Conservation (phyloP, 2,329 filamentous ascomycete genomes). For the Talaromyces sp. region DNA sequence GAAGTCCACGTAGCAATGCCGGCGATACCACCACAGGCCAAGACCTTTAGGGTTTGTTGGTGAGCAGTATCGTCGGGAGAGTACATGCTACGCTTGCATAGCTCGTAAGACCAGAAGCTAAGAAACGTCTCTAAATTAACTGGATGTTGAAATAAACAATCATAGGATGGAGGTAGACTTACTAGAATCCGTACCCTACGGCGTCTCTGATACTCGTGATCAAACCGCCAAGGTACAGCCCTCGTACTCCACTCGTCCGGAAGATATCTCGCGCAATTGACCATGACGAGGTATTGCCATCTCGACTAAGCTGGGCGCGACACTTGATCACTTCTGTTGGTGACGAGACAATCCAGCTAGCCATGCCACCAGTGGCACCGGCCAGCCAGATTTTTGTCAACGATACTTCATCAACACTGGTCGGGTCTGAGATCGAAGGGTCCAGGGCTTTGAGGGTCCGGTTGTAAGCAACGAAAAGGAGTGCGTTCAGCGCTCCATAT, state of each 20-base stretch:
- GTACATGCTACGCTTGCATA: constrained; percentile 54
- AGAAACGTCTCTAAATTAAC: background rate
- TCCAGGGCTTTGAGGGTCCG: constrained; percentile 63
- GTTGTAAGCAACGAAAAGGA: constrained; percentile 89
- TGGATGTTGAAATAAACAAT: background rate
- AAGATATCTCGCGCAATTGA: constrained; percentile 58
- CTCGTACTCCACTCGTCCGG: constrained; percentile 54
- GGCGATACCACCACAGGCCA: constrained; percentile 81
- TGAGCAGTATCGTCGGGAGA: constrained; percentile 41
- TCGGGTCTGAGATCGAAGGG: constrained; percentile 36
- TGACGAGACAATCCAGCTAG: constrained; percentile 78
- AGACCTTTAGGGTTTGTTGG: constrained; percentile 54
- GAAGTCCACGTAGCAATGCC: constrained; percentile 85
- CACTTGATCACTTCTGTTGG: constrained; percentile 92
- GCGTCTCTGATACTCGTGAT: constrained; percentile 80
- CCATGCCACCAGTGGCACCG: constrained; percentile 73
- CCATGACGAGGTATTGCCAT: constrained; percentile 52
- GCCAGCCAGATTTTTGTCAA: constrained; percentile 69
- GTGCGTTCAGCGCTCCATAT: constrained; percentile 84
- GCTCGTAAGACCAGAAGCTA: constrained; percentile 83
- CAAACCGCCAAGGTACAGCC: constrained; percentile 73
- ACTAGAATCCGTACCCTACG: constrained; percentile 94
- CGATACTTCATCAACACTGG: constrained; percentile 36
- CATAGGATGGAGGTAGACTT: constrained; percentile 21
- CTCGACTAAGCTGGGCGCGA: constrained; percentile 63